These are phyloP conservation scores for Coprinellus aureogranulatus DNA, from an alignment of 768 basidiomycete species.

Conservation along the genomic window DNA sequence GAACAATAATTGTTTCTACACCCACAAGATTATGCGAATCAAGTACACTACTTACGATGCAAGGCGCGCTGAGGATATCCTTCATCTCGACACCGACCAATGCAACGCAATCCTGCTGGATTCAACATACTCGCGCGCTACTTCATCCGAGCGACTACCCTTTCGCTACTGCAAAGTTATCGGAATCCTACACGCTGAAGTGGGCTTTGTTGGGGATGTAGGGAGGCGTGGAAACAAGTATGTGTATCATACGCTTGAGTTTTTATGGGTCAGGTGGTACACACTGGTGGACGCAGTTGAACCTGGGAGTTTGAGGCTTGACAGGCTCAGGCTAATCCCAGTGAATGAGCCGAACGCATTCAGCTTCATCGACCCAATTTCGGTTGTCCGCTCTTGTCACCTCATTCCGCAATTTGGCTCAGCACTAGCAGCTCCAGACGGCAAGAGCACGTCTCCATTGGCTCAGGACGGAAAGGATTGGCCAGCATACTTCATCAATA, in stretches of 20 bases:
- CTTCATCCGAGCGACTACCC: background rate
- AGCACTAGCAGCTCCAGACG: background rate
- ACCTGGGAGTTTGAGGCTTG: background rate
- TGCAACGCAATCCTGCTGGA: background rate
- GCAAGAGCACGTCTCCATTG: too few relatives aligned
- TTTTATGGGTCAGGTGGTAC: conserved; percentile 1
- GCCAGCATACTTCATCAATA: background rate
- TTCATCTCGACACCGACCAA: background rate
- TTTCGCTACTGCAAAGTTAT: background rate
- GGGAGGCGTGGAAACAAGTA: background rate
- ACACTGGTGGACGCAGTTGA: background rate
- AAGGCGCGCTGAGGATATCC: background rate
- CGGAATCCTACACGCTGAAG: background rate
- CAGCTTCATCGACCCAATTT: background rate
- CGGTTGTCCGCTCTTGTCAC: background rate
- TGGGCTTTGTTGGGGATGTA: background rate
- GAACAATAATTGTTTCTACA: background rate
- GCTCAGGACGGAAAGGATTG: background rate
- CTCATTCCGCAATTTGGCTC: background rate
- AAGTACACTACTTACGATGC: background rate
- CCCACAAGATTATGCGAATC: background rate
- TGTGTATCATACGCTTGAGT: background rate
- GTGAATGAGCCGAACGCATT: background rate
- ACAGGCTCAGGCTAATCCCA: background rate
- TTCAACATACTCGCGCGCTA: background rate